A percentile compares a stretch with the other conserved stretches of the same genome.
phyloP scores from a whole-genome alignment of 306 rosid genomes.

The Vicia sativa region DNA sequence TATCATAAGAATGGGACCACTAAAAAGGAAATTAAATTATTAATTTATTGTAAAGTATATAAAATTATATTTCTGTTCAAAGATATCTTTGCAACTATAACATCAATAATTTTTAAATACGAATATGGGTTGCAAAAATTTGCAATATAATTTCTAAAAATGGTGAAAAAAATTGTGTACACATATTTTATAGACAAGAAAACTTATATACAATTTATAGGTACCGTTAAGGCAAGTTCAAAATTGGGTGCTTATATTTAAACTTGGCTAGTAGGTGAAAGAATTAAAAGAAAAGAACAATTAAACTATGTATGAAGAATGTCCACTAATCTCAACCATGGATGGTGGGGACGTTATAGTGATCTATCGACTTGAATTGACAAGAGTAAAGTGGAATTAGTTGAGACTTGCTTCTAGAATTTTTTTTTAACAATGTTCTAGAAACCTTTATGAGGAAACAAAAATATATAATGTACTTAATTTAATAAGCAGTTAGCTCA shows the following conservation, averaged over 20 bases:
- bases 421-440: conserved; percentile 34
- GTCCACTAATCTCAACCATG: conserved; percentile 36
- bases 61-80: neutral
- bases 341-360: conserved; percentile 53
- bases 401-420: conserved; percentile 54
- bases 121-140: no score
- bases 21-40: conserved; percentile 11
- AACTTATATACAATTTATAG: no score
- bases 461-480: neutral
- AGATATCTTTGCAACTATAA: neutral
- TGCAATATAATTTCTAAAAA: no score
- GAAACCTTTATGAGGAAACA: conserved; percentile 43
- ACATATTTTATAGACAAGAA: conserved; percentile 4
- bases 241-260: conserved; percentile 4
- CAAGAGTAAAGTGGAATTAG: conserved; percentile 53
- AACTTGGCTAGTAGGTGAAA: conserved; percentile 23
- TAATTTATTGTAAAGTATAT: neutral
- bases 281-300: conserved; percentile 24
- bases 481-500: neutral
- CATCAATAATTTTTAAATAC: no score
- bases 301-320: neutral
- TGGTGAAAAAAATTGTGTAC: no score
- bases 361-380: conserved; percentile 43
- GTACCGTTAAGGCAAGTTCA: conserved; percentile 24
- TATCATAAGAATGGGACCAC: conserved; percentile 29